A percentile compares a stretch with the other conserved stretches of the same genome.
Conservation (phyloP, 2,329 filamentous ascomycete species). For the Aspergillus sclerotialis region DNA sequence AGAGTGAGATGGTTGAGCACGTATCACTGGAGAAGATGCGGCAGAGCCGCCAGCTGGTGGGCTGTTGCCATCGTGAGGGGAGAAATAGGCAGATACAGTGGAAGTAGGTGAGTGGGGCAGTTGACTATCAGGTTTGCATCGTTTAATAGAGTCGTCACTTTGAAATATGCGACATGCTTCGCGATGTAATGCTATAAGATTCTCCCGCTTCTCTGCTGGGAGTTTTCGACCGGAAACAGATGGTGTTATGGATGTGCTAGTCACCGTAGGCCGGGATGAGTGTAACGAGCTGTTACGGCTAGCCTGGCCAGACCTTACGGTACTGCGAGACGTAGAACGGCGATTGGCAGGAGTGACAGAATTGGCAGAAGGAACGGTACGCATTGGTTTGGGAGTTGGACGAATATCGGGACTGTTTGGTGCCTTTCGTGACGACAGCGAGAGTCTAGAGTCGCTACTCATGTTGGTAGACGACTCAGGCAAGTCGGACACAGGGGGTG, state of each 20-base stretch:
- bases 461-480: constrained; percentile 4
- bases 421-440: not conserved
- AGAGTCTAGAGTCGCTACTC: not conserved
- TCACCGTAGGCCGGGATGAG: constrained; percentile 21
- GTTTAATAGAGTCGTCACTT: constrained; percentile 6
- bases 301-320: constrained; percentile 19
- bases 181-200: constrained; percentile 32
- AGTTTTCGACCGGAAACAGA: constrained; percentile 13
- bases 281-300: constrained; percentile 23
- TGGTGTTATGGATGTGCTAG: constrained; percentile 17
- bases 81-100: not conserved
- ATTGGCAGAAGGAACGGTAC: constrained; percentile 22
- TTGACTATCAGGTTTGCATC: constrained; percentile 2
- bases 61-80: not conserved
- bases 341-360: constrained; percentile 17
- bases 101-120: not conserved
- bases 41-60: constrained; percentile 1
- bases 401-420: constrained; percentile 1
- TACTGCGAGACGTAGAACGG: constrained; percentile 29
- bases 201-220: constrained; percentile 22
- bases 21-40: constrained; percentile 3
- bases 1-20: constrained; percentile 1
- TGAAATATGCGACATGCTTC: constrained; percentile 37
- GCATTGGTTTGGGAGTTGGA: constrained; percentile 13
- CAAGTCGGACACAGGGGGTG: constrained; percentile 1